A percentile compares a stretch with the other conserved stretches of the same genome.
phyloP scores from a whole-genome alignment of 169 alveolate genomes.

The Prorocentrum cordatum region DNA sequence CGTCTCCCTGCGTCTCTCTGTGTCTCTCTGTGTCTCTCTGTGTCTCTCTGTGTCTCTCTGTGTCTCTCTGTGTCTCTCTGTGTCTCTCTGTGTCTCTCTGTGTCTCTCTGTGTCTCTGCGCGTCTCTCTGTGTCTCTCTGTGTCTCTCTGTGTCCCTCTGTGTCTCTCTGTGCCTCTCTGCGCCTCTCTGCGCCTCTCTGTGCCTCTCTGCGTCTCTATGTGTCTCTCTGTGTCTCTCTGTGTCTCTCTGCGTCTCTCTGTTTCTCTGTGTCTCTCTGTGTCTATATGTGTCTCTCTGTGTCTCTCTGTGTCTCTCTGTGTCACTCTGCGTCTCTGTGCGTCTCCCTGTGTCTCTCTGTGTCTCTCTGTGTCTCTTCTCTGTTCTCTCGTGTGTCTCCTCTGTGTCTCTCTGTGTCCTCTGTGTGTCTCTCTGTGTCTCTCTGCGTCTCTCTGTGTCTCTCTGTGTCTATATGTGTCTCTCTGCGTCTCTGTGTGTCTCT shows the following conservation, averaged over 20 bases:
- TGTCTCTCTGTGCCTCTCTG: neutral
- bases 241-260: too few species aligned
- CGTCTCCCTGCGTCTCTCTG: neutral
- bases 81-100: neutral
- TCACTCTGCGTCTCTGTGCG: neutral
- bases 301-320: slow-evolving; percentile 1
- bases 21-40: neutral
- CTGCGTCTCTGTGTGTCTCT: neutral
- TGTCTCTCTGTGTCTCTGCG: neutral
- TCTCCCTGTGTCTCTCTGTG: neutral
- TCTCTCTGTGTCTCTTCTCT: slow-evolving; percentile 4
- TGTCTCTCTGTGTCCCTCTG: neutral
- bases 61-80: neutral
- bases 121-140: neutral
- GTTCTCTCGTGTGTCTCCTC: too few species aligned
- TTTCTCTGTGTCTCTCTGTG: neutral
- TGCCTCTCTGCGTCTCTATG: neutral
- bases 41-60: slow-evolving; percentile 4
- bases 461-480: neutral
- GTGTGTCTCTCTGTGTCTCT: slow-evolving; percentile 1
- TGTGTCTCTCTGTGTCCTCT: neutral
- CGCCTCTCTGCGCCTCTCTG: neutral
- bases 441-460: neutral
- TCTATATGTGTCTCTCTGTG: slow-evolving; percentile 3
- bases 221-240: neutral